Evolutionary conservation across 495 filamentous ascomycete genomes (phyloP), one percentile per base, ranked within the genome.

Genomic region (Podospora pseudocomata): DNA sequence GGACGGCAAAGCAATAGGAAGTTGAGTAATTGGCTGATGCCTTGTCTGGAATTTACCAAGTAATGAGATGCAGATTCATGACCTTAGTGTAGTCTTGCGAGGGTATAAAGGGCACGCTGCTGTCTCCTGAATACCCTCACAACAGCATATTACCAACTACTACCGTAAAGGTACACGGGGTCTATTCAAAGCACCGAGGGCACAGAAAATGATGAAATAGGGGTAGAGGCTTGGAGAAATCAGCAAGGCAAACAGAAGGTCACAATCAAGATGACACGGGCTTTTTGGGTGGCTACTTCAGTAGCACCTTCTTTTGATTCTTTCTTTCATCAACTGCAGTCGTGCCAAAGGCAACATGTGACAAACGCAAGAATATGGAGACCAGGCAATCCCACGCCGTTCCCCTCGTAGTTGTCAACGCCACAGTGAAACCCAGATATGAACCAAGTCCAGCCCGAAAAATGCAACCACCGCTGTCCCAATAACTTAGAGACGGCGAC

Each of bases 401-500:
- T 87, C 87, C 82, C 85, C 86, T 84, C 87, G 87, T 88, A 82
- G 78, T 86, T 84, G 83, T 88, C 83, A 83, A 81, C 79, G 79
- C 81, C 81, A 82, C 82, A 85, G 80, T 79, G 77, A 81, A 83
- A 77, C 72, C 79, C 76, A 77, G 77, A 74, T 74, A 74, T 75
- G 74, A 76, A 80, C 76, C 83, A 80, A 73, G 73, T 75, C 68
- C 75, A 67, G 73, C 75, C 76, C 77, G 39, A 49, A 76, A 71
- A 65, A 67, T 64, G 65, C 74, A 76, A 67, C 75, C 72, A 77
- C 62, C 73, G 75, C 73, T 70, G 71, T 64, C 39, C 75, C 57
- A 64, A 56, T 54, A 23, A 69, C 80, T 89, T 86, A 98, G 81
- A 99, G 89, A 94, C 95, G 94, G 84, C 95, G 95, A 97, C 95